Evolutionary conservation across 768 basidiomycete species (phyloP), one percentile per base, ranked within the genome.

Genomic region (Melanogaster broomeanus): DNA sequence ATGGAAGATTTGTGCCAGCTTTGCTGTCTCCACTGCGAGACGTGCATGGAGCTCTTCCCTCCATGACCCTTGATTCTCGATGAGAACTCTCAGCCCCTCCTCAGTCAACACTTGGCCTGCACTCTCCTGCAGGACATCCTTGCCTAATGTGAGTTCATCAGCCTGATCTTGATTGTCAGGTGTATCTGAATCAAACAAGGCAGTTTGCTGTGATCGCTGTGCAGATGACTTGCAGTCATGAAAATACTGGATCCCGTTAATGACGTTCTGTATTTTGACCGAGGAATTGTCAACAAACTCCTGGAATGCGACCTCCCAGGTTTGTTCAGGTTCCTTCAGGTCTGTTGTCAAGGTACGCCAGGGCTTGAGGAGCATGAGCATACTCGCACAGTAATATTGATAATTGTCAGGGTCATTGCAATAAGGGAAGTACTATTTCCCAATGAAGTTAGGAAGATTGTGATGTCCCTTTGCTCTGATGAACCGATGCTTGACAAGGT

Each of bases 291-390:
- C 16, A 1, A 44, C 18, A 48, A 72, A 72, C 0, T 2, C 3
- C 0, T 33, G 18, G 22, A 68, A 73, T 0, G 61, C 61, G 0
- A 35, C 43, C 19, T 57, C 28, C 66, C 70, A 75, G 0, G 56
- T 48, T 19, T 61, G 42, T 0, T 19, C 6, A 0, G 10, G 10
- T 0, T 5, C 4, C 42, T 65, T 70, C 4, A 76, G 58, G 48
- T 74, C 71, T 15, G 11, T 28, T 1, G 33, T 6, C 0, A 71
- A 6, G 0, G 40, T 4, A 9, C 57, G 21, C 76, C 73, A 77
- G 2, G 73, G 76, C 33, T 64, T 66, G 4, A 77, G 52, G 3
- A 76, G 57, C 31, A 68, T 42, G 0, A 77, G 53, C 51, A 75
- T 72, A 0, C 34, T 61, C 3, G 75, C 74, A 33, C 61, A 71